Percentiles rank a stretch among this genome's conserved stretches.
phyloP scores from a whole-genome alignment of 345 rosid genomes.

The Eucalyptus rudis region DNA sequence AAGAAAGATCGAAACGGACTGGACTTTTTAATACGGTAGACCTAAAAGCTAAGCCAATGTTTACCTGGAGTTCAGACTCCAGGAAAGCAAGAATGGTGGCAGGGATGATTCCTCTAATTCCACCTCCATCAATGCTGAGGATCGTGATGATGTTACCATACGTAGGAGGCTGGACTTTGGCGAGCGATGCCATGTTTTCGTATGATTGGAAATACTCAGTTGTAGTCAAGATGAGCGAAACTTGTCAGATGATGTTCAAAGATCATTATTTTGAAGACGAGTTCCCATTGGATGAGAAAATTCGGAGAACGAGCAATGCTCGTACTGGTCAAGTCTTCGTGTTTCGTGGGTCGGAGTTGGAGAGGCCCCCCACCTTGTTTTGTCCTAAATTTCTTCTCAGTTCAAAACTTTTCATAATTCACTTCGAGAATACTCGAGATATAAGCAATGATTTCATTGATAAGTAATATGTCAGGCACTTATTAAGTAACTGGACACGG shows the following conservation, averaged over 20 bases:
- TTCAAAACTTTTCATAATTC: not conserved
- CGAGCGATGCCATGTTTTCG: not conserved
- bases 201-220: not conserved
- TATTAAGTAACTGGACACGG: not conserved
- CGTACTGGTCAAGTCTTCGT: not conserved
- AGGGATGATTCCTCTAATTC: constrained; percentile 51
- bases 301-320: not conserved
- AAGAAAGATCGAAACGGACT: not conserved
- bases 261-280: not conserved
- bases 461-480: not conserved
- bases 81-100: constrained; percentile 49
- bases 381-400: not conserved
- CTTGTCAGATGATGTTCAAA: not conserved
- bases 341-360: not conserved
- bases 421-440: not conserved
- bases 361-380: not conserved
- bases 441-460: not conserved
- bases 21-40: not conserved
- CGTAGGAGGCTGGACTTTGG: constrained; percentile 13
- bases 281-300: not conserved
- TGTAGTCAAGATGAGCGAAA: not conserved
- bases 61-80: constrained; percentile 72
- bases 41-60: not conserved
- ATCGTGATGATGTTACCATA: constrained; percentile 43
- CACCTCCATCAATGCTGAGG: constrained; percentile 80